Evolutionary conservation across 1,139 yeast species (phyloP).

Genomic region (Diutina rugosa): DNA sequence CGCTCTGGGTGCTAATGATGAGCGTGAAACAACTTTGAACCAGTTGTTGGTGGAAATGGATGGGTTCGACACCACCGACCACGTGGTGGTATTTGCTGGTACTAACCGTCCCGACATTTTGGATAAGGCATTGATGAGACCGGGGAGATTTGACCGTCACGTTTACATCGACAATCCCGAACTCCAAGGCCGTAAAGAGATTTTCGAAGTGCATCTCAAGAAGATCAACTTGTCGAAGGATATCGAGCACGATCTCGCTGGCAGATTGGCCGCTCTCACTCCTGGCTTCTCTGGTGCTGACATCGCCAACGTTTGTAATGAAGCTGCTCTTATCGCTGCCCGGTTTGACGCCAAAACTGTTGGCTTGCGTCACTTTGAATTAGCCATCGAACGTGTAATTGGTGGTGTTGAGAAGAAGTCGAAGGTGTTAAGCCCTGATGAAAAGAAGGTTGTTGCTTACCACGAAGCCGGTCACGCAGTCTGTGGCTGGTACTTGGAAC

Average conservation of each 20-base stretch:
- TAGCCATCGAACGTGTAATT: slow-evolving; percentile 93
- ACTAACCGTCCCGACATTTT: slow-evolving; percentile 90
- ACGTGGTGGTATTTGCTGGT: slow-evolving; percentile 94
- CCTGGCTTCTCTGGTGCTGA: slow-evolving; percentile 99
- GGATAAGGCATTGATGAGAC: slow-evolving; percentile 87
- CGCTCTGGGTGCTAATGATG: slow-evolving; percentile 85
- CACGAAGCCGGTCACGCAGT: slow-evolving; percentile 99
- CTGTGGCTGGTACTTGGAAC: slow-evolving; percentile 88
- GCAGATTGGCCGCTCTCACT: slow-evolving; percentile 85
- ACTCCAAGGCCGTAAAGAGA: slow-evolving; percentile 84
- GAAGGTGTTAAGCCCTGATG: slow-evolving; percentile 69
- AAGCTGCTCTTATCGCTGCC: slow-evolving; percentile 82
- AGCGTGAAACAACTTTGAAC: slow-evolving; percentile 90
- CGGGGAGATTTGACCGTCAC: slow-evolving; percentile 95
- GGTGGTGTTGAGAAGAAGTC: slow-evolving; percentile 93
- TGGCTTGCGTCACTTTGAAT: slow-evolving; percentile 71
- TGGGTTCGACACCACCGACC: slow-evolving; percentile 82
- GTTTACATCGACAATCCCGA: slow-evolving; percentile 87
- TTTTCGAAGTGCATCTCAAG: slow-evolving; percentile 71
- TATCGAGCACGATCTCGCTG: slow-evolving; percentile 41
- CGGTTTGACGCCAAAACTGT: slow-evolving; percentile 63
- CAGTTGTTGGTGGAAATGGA: slow-evolving; percentile 97
- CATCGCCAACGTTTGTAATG: slow-evolving; percentile 93
- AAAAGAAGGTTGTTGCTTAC: slow-evolving; percentile 82
- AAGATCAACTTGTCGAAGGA: slow-evolving; percentile 43